Percentiles rank a stretch among this genome's conserved stretches.
Conservation (phyloP, 495 filamentous ascomycete species). For the Xylaria palmicola region DNA sequence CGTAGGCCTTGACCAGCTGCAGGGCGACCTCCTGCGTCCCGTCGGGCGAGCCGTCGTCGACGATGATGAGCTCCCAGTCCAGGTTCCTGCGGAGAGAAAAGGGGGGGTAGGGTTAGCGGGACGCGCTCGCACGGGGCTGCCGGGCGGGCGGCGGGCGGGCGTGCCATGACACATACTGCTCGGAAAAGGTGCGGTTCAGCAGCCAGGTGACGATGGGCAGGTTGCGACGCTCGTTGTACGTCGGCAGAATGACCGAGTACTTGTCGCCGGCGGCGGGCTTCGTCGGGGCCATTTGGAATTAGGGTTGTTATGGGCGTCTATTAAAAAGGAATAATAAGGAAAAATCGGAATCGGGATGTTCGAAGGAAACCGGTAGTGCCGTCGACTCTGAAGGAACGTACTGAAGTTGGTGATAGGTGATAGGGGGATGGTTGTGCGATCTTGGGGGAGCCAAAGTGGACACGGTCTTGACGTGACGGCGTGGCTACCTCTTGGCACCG, state of each 20-base stretch:
- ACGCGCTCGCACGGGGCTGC: background rate
- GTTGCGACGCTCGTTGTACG: constrained; percentile 97
- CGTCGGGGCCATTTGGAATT: constrained; percentile 33
- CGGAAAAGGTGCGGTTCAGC: constrained; percentile 83
- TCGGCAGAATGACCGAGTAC: constrained; percentile 95
- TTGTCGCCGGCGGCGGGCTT: constrained; percentile 57
- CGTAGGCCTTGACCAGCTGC: constrained; percentile 83
- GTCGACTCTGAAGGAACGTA: constrained; percentile 17
- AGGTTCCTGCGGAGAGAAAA: constrained; percentile 61
- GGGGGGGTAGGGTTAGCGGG: background rate
- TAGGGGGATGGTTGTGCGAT: constrained; percentile 19
- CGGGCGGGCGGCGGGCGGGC: background rate
- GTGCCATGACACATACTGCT: constrained; percentile 56
- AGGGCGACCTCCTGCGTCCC: constrained; percentile 85
- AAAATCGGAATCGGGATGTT: background rate
- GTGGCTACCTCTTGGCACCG: background rate
- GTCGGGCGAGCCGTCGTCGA: constrained; percentile 97
- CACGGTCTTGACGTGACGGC: constrained; percentile 20
- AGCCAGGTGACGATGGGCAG: constrained; percentile 94
- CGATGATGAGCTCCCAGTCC: constrained; percentile 95
- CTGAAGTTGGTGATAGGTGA: constrained; percentile 26
- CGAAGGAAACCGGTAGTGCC: background rate
- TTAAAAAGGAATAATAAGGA: background rate
- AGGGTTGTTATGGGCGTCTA: background rate
- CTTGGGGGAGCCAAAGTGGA: constrained; percentile 21